Conservation (phyloP, 129 eudicot genomes). For the Heracleum sosnowskyi region DNA sequence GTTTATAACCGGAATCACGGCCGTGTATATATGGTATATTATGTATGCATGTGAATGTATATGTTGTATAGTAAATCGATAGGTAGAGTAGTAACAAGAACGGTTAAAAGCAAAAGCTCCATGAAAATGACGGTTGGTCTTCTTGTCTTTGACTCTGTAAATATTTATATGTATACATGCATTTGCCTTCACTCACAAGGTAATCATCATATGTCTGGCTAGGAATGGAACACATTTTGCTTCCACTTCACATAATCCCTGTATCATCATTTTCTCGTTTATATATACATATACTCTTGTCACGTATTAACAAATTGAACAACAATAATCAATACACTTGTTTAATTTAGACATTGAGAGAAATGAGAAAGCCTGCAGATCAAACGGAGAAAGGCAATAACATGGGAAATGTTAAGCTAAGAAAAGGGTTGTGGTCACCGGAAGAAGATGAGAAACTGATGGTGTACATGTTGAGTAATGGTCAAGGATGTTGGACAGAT, state of each 20-base stretch:
- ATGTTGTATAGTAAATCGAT: slow-evolving; percentile 13
- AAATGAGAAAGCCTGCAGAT: slow-evolving; percentile 60
- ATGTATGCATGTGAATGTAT: background rate
- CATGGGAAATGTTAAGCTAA: slow-evolving; percentile 28
- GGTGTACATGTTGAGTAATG: slow-evolving; percentile 70
- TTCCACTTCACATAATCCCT: slow-evolving; percentile 69
- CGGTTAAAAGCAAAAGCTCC: background rate
- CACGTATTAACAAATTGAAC: background rate
- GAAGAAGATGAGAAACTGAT: slow-evolving; percentile 89
- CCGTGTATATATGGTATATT: too few relatives aligned
- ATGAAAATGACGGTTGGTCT: slow-evolving; percentile 38
- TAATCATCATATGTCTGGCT: slow-evolving; percentile 52
- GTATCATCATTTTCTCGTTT: slow-evolving; percentile 12
- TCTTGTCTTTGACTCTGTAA: slow-evolving; percentile 69
- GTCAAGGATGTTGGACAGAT: slow-evolving; percentile 94
- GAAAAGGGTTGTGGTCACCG: slow-evolving; percentile 92
- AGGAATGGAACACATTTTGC: slow-evolving; percentile 58
- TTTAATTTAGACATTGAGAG: background rate
- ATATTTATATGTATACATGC: background rate
- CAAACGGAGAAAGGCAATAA: slow-evolving; percentile 25
- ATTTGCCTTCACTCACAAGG: slow-evolving; percentile 96
- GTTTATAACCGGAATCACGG: too few relatives aligned
- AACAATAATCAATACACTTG: background rate
- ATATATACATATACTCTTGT: background rate
- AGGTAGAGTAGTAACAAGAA: slow-evolving; percentile 6